Percentiles rank a stretch among this genome's conserved stretches.
phyloP scores from a whole-genome alignment of 768 basidiomycete species.

The Chalciporus piperatus region DNA sequence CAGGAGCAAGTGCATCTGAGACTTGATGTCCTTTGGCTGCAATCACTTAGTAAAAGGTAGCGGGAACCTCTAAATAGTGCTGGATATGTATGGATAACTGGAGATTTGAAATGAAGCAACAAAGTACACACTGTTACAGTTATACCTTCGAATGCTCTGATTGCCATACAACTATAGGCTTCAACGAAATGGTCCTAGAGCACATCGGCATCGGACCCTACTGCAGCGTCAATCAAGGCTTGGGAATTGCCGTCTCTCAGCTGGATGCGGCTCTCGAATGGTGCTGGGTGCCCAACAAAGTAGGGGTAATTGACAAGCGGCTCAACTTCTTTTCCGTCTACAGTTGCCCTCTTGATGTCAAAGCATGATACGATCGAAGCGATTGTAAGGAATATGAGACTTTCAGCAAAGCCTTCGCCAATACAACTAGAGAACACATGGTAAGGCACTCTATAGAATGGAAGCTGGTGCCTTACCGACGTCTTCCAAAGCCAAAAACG shows the following conservation, averaged over 20 bases:
- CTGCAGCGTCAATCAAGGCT: neutral
- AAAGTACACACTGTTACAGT: too few species aligned
- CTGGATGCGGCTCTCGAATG: neutral
- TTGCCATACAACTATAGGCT: neutral
- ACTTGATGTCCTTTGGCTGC: neutral
- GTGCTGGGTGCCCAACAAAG: neutral
- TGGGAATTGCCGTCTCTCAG: neutral
- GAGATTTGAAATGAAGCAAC: too few species aligned
- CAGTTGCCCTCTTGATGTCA: neutral
- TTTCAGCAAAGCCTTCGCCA: conserved; percentile 1
- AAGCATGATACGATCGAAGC: conserved; percentile 1
- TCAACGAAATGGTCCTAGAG: neutral
- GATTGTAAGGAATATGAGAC: neutral
- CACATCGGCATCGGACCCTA: neutral
- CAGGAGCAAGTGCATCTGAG: neutral
- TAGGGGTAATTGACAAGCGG: conserved; percentile 2
- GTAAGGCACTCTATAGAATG: neutral
- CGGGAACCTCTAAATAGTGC: too few species aligned
- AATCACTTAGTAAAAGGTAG: neutral
- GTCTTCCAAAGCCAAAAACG: conserved; percentile 4
- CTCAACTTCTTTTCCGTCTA: neutral
- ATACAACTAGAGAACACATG: neutral
- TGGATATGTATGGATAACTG: too few species aligned
- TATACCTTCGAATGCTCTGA: too few species aligned
- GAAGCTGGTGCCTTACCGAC: neutral